A percentile compares a stretch with the other conserved stretches of the same genome.
Evolutionary conservation across 1,139 yeast genomes (phyloP).

Genomic region (Lodderomyces beijingensis): DNA sequence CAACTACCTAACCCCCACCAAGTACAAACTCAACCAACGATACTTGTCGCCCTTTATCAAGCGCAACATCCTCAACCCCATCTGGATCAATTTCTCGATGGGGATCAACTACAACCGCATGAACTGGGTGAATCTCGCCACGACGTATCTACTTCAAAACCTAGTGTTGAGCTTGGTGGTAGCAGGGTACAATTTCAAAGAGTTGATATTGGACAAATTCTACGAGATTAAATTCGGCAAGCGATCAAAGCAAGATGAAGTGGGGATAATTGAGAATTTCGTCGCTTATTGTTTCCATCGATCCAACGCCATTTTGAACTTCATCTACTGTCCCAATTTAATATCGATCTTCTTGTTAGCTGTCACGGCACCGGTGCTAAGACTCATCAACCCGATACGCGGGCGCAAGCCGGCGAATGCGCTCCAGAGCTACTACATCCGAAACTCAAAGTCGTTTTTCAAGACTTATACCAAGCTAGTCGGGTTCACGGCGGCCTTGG

Average conservation of each 20-base stretch:
- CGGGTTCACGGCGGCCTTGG: conserved; percentile 33
- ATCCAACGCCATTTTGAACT: conserved; percentile 32
- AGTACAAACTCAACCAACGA: conserved; percentile 31
- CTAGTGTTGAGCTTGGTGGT: conserved; percentile 18
- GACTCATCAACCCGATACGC: conserved; percentile 11
- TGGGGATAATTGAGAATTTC: conserved; percentile 17
- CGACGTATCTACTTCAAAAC: conserved; percentile 28
- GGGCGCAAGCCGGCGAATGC: conserved; percentile 8
- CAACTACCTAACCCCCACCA: conserved; percentile 41
- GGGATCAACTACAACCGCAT: conserved; percentile 24
- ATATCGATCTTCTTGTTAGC: conserved; percentile 33
- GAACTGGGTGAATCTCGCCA: conserved; percentile 27
- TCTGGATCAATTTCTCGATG: conserved; percentile 39
- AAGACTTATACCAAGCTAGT: conserved; percentile 33
- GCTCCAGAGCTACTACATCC: conserved; percentile 13
- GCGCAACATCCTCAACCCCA: conserved; percentile 33
- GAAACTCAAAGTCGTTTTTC: conserved; percentile 24
- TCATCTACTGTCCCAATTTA: conserved; percentile 36
- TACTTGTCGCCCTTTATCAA: conserved; percentile 35
- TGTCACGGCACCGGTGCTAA: conserved; percentile 31
- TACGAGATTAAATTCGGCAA: conserved; percentile 25
- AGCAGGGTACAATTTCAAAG: conserved; percentile 21
- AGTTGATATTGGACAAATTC: conserved; percentile 23
- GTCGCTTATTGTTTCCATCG: conserved; percentile 19
- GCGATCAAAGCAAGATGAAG: conserved; percentile 11